Base-by-base conservation (phyloP, 1,284 basidiomycete species). In the Macrocystidia cucumis region DNA sequence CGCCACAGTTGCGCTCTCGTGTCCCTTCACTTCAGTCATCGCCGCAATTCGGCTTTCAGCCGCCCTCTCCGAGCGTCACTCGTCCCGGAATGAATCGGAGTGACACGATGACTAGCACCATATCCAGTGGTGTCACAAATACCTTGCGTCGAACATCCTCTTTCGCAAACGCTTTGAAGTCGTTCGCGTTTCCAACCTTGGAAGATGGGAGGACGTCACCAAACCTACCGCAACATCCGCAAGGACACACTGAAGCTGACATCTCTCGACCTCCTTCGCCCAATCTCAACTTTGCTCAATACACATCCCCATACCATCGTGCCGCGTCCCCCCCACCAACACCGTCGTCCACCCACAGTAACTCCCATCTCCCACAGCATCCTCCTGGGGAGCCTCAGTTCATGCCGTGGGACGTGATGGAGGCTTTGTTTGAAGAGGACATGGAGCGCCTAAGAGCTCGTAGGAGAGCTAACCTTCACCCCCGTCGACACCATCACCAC, bases 361-460 rank as follows among this genome's bases (percentile, higher is more conserved):
- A 48, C 2, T 47, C 51, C 5, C 52, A 56, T n/a, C 47, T 50
- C 39, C 46, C 21, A 23, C 42, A n/a, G 26, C 41, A 29, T 39
- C 51, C 33, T 29, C 56, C 47, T 32, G 43, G 36, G 35, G 33
- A 37, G n/a, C 59, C 61, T 25, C 69, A 77, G 38, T 86, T 78
- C 50, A 49, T 68, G 14, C 77, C 88, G 0, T 81, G 73, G 8
- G 72, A 86, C 44, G 85, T 91, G 3, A 82, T 93, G 61, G 84
- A 90, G 44, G 86, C 87, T 0, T 63, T 93, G 13, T 86, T 89
- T 52, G 87, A 89, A 48, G 90, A 93, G 52, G 90, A 95, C 51
- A 86, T 91, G 83, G 86, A 91, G 44, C 72, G 90, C 5, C 51
- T 93, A 23, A 63, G 82, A 14, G 80, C 83, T 11, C 69, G 91